These are phyloP conservation scores for Dendrobium nobile DNA, from an alignment of 106 monocot genomes.

Conservation along the genomic window DNA sequence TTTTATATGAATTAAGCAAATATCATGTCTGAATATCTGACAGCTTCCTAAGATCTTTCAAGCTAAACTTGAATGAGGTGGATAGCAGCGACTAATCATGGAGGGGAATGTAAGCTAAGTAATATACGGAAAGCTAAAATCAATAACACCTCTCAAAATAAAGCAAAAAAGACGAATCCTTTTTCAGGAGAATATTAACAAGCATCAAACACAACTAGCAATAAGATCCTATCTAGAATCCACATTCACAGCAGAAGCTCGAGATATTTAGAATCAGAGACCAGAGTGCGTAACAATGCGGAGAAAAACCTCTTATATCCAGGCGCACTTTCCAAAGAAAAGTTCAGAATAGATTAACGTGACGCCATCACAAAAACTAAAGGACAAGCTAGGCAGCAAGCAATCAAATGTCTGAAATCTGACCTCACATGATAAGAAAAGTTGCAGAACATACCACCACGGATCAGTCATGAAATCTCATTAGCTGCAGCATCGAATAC, in stretches of 20 bases:
- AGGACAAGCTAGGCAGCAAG: background rate
- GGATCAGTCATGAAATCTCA: constrained; percentile 41
- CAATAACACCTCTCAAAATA: background rate
- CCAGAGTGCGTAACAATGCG: background rate
- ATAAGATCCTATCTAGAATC: background rate
- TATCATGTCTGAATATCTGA: background rate
- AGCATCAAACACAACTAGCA: background rate
- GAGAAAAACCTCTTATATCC: background rate
- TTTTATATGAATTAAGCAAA: background rate
- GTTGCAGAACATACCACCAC: background rate
- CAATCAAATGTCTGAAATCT: background rate
- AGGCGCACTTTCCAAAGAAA: background rate
- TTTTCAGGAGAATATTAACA: background rate
- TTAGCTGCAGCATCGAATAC: constrained; percentile 62
- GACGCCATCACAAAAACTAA: background rate
- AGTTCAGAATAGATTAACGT: background rate
- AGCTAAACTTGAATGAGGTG: background rate
- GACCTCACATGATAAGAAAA: background rate
- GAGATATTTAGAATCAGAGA: background rate
- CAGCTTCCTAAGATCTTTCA: background rate
- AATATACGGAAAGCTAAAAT: background rate
- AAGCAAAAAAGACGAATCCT: background rate
- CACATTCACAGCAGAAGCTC: background rate
- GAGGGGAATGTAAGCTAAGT: background rate
- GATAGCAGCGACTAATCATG: background rate